Percentiles rank a stretch among this genome's conserved stretches.
Conservation (phyloP, 345 rosid genomes). For the Citropsis articulata region DNA sequence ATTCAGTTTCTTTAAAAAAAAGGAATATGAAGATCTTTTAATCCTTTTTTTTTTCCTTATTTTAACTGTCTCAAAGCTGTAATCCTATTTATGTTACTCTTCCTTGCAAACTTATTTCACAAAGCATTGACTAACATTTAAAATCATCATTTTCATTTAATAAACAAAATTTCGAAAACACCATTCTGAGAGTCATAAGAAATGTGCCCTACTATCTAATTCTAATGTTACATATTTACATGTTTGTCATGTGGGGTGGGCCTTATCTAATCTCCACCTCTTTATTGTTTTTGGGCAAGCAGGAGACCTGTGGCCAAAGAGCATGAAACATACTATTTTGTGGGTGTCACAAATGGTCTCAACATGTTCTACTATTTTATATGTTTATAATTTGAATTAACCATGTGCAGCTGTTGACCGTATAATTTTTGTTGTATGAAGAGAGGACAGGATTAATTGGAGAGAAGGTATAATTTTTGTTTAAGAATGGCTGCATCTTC, state of each 20-base stretch:
- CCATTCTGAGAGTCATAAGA: background rate
- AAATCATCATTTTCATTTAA: background rate
- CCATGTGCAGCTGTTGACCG: background rate
- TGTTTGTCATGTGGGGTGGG: background rate
- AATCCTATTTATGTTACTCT: no score
- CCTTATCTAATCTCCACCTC: background rate
- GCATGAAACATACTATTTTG: background rate
- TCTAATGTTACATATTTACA: background rate
- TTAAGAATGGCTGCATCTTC: constrained; percentile 44
- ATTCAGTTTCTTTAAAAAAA: no score
- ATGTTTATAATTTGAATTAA: background rate
- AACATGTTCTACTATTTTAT: background rate
- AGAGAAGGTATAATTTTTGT: background rate
- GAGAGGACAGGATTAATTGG: background rate
- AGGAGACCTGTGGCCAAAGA: background rate
- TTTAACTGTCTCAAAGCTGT: no score
- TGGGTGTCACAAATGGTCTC: background rate
- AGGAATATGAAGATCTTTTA: no score
- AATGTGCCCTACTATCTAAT: background rate
- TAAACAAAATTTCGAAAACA: background rate
- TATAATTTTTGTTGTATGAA: background rate
- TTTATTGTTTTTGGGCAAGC: background rate
- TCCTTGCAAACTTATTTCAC: background rate
- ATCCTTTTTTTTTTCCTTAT: no score
- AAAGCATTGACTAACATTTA: background rate